phyloP scores from a whole-genome alignment of 352 stramenopile genomes.

The Phytophthora tubulina region DNA sequence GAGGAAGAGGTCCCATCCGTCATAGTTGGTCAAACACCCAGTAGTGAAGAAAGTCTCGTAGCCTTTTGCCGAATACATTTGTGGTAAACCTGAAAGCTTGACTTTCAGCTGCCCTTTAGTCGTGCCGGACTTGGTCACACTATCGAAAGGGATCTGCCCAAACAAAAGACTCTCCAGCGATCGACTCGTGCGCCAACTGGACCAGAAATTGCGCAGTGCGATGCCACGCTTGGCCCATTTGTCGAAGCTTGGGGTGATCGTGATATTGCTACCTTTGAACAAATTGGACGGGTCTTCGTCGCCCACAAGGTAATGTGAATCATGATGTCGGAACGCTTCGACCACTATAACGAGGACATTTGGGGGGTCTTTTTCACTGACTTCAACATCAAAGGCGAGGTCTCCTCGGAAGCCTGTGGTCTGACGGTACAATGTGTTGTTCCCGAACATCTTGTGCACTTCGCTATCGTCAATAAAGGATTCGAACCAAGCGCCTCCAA shows the following conservation, averaged over 20 bases:
- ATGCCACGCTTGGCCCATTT: slow-evolving; percentile 53
- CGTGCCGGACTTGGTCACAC: slow-evolving; percentile 43
- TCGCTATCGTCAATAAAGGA: slow-evolving; percentile 19
- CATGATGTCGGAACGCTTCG: slow-evolving; percentile 58
- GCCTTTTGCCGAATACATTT: slow-evolving; percentile 55
- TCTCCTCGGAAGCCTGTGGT: slow-evolving; percentile 16
- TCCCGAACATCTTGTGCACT: slow-evolving; percentile 12
- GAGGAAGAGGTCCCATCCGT: too few species aligned
- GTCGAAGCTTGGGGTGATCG: slow-evolving; percentile 54
- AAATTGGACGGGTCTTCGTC: slow-evolving; percentile 51
- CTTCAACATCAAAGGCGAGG: slow-evolving; percentile 41
- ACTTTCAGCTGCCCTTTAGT: slow-evolving; percentile 27
- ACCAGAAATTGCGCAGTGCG: slow-evolving; percentile 64
- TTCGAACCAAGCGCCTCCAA: slow-evolving; percentile 8
- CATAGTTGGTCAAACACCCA: slow-evolving; percentile 32
- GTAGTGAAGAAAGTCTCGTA: slow-evolving; percentile 61
- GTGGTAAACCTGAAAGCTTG: slow-evolving; percentile 50
- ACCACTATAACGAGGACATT: slow-evolving; percentile 60
- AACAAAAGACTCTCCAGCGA: slow-evolving; percentile 62
- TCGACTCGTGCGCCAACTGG: slow-evolving; percentile 60
- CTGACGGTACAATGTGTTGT: slow-evolving; percentile 13
- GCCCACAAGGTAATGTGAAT: slow-evolving; percentile 55
- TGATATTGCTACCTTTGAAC: slow-evolving; percentile 28
- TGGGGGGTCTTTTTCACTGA: slow-evolving; percentile 41
- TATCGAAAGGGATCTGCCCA: slow-evolving; percentile 55